Evolutionary conservation across 1,284 basidiomycete species (phyloP).

Genomic region (Apiotrichum domesticum): DNA sequence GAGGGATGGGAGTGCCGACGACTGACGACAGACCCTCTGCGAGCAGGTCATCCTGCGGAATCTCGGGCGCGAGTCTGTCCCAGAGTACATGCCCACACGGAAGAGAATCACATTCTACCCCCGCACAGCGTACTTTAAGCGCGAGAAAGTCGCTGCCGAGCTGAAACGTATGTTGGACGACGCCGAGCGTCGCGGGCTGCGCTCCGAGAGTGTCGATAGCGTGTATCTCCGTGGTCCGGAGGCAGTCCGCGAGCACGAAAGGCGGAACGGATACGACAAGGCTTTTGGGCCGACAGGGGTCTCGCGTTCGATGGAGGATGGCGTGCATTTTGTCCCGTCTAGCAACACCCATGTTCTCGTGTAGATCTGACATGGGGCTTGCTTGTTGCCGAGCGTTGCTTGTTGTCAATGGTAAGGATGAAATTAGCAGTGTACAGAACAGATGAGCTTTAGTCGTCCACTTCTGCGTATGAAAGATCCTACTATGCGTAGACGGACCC

Average conservation of each 20-base stretch:
- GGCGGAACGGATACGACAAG: constrained; percentile 29
- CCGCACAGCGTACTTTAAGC: constrained; percentile 28
- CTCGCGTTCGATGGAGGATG: not conserved
- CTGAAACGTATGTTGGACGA: constrained; percentile 23
- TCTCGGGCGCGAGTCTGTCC: constrained; percentile 22
- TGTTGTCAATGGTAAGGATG: too few species aligned
- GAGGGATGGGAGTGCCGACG: not conserved
- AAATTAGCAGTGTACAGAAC: too few species aligned
- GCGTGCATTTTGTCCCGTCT: not conserved
- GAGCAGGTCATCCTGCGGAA: constrained; percentile 34
- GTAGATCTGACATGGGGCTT: not conserved
- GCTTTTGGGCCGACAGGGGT: constrained; percentile 22
- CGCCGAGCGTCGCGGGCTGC: constrained; percentile 16
- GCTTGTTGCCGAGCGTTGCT: too few species aligned
- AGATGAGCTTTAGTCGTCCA: too few species aligned
- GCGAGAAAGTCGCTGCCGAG: constrained; percentile 20
- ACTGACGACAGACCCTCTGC: constrained; percentile 23
- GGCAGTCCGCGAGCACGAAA: constrained; percentile 26
- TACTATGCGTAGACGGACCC: too few species aligned
- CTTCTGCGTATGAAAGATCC: too few species aligned
- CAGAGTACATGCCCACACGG: constrained; percentile 27
- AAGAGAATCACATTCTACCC: constrained; percentile 22
- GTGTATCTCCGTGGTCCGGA: constrained; percentile 27
- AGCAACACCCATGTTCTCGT: not conserved
- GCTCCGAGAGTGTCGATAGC: constrained; percentile 15